Evolutionary conservation across 2,329 filamentous ascomycete genomes (phyloP).

Genomic region (Trichophyton schoenleinii): DNA sequence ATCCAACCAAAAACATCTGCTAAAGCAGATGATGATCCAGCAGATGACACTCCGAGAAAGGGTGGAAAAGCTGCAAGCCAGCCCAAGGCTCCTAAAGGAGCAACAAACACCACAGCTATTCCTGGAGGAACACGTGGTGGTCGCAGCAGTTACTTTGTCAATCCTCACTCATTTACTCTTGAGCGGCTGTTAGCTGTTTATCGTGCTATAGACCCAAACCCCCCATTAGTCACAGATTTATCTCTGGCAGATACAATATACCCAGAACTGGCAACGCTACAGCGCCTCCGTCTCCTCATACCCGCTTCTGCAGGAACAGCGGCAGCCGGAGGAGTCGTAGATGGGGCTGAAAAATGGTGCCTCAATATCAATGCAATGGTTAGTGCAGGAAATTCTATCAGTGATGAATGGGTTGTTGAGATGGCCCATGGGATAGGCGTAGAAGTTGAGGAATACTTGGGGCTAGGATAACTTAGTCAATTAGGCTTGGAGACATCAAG

Average conservation of each 20-base stretch:
- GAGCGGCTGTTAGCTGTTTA: slow-evolving; percentile 38
- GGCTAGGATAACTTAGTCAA: background rate
- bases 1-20: slow-evolving; percentile 22
- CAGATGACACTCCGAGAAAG: slow-evolving; percentile 21
- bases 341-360: slow-evolving; percentile 36
- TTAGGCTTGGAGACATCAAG: background rate
- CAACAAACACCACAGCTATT: slow-evolving; percentile 29
- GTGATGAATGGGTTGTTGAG: slow-evolving; percentile 34
- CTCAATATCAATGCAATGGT: slow-evolving; percentile 30
- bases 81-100: slow-evolving; percentile 15
- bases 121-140: slow-evolving; percentile 18
- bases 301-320: slow-evolving; percentile 26
- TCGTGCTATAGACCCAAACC: slow-evolving; percentile 36
- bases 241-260: slow-evolving; percentile 35
- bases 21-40: slow-evolving; percentile 17
- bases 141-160: slow-evolving; percentile 28
- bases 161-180: slow-evolving; percentile 32
- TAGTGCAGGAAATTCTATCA: slow-evolving; percentile 7
- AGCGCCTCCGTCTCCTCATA: slow-evolving; percentile 35
- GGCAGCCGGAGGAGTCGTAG: slow-evolving; percentile 23
- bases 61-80: slow-evolving; percentile 18
- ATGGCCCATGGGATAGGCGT: slow-evolving; percentile 34
- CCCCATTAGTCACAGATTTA: slow-evolving; percentile 16
- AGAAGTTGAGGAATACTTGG: slow-evolving; percentile 32
- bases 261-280: slow-evolving; percentile 35